Evolutionary conservation across 2,329 filamentous ascomycete species (phyloP), one percentile per base, ranked within the genome.

Genomic region (Hypoxylon sp.): DNA sequence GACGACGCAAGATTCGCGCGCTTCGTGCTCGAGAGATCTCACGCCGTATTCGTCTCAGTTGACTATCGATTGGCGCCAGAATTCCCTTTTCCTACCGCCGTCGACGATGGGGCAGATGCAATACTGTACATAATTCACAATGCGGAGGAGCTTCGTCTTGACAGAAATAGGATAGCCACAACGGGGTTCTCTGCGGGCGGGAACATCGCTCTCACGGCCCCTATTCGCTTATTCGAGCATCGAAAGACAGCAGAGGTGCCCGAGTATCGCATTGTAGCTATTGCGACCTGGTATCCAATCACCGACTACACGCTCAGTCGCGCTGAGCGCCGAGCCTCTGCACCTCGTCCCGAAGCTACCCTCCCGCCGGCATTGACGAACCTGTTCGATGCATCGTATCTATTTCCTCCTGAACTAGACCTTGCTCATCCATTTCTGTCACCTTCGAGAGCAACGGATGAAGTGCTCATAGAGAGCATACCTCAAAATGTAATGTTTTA

Each of bases 21-120:
- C 3, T 80, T 83, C 36, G 84, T 89, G 2, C 78, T 86, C 41
- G 79, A 84, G 25, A 79, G 82, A 3, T 80, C 86, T 11, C 83
- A 87, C 57, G 87, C 86, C 28, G 81, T 91, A 21, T 84, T 90
- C 60, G 85, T 91, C 67, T 87, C 85, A 1, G 87, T 91, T 70
- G 88, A 90, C 72, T 92, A 92, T 75, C 85, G 90, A n/a, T 83
- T 91, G 1, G 89, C 89, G 0, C 90, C 90, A 0, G 86, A 87
- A 72, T 82, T 86, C 69, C 89, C 89, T 0, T 91, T 90, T 74
- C 90, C 89, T 0, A 86, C 85, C 0, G 85, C 88, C 0, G 84
- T 91, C 0, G 88, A 92, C 70, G 90, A 92, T 74, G 87, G 87
- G 46, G 86, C 87, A 28, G 89, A 91, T 67, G 87, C 89, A 0